Percentiles rank a stretch among this genome's conserved stretches.
Conservation (phyloP, 2,329 filamentous ascomycete species). For the Fusarium globosum region DNA sequence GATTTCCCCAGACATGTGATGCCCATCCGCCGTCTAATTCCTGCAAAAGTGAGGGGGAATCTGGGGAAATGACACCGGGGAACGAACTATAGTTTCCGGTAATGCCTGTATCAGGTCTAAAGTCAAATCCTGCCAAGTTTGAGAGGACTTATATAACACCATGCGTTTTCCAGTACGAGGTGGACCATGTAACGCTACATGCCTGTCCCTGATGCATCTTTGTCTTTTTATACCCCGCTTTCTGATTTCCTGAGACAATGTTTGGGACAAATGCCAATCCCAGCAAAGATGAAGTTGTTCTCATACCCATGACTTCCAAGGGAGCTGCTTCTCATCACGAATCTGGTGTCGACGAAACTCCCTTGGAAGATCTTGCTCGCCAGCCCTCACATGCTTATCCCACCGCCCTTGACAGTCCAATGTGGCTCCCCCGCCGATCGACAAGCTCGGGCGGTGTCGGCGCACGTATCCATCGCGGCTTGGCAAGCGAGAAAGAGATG, state of each 20-base stretch:
- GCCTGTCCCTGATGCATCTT: not conserved
- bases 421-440: slow-evolving; percentile 13
- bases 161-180: not conserved
- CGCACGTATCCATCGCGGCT: not conserved
- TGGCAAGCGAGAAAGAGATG: slow-evolving; percentile 20
- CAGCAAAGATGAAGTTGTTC: not conserved
- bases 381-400: not conserved
- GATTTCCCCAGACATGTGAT: not conserved
- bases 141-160: not conserved
- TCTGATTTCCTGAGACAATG: not conserved
- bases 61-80: not conserved
- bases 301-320: not conserved
- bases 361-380: not conserved
- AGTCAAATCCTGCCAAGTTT: not conserved
- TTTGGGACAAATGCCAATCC: not conserved
- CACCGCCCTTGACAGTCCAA: not conserved
- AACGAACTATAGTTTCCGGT: not conserved
- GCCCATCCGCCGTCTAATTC: not conserved
- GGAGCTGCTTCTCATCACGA: not conserved
- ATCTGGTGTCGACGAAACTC: too few relatives aligned
- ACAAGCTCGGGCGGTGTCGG: slow-evolving; percentile 15
- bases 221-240: not conserved
- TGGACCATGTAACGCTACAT: not conserved
- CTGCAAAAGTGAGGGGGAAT: not conserved
- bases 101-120: not conserved